phyloP scores from a whole-genome alignment of 148 eudicot species.

The Vaccinium darrowii region DNA sequence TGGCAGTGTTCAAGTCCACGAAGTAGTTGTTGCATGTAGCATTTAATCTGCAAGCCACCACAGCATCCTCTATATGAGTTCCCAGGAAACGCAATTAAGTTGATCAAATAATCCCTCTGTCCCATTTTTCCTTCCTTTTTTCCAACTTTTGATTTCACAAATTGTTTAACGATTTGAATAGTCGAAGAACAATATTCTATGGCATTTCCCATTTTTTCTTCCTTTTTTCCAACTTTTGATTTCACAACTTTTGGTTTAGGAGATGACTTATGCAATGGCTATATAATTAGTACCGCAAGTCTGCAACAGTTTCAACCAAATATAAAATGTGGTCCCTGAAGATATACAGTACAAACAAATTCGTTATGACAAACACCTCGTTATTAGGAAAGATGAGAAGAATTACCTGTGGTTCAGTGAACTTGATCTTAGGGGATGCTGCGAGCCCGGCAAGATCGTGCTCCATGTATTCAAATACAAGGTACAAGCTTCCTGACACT shows the following conservation, averaged over 20 bases:
- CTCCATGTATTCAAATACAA: constrained; percentile 92
- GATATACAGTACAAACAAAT: neutral
- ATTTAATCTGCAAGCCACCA: constrained; percentile 58
- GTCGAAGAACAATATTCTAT: neutral
- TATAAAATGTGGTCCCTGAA: neutral
- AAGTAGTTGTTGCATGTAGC: constrained; percentile 73
- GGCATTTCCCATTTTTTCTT: neutral
- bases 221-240: neutral
- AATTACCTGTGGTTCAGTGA: constrained; percentile 79
- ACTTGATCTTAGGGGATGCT: constrained; percentile 55
- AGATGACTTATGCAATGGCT: neutral
- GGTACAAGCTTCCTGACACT: constrained; percentile 79
- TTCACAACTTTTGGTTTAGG: neutral
- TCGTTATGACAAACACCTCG: neutral
- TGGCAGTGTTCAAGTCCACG: constrained; percentile 78
- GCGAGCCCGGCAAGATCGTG: constrained; percentile 83
- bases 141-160: neutral
- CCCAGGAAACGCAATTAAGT: neutral
- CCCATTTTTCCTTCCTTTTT: neutral
- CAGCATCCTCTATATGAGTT: neutral
- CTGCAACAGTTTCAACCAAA: neutral
- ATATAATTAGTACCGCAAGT: neutral
- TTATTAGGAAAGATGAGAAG: constrained; percentile 7
- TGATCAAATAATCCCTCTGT: neutral
- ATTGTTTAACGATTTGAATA: neutral